phyloP scores from a whole-genome alignment of 805 yeast genomes.

The Pichia ethanolica region DNA sequence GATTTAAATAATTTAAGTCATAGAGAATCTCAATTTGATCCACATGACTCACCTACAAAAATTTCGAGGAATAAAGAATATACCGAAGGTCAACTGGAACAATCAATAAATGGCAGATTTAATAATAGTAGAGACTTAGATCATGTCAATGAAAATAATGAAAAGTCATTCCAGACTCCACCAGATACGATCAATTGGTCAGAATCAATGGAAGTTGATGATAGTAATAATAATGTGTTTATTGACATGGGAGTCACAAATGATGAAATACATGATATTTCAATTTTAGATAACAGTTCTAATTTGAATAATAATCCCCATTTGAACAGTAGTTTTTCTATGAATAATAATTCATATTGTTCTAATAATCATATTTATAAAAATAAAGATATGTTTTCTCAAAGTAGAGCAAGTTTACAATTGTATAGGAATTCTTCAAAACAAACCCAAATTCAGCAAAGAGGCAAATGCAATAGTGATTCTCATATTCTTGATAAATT shows the following conservation, averaged over 20 bases:
- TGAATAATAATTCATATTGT: background rate
- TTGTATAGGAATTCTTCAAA: background rate
- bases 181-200: conserved; percentile 33
- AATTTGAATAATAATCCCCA: background rate
- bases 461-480: conserved; percentile 3
- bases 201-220: conserved; percentile 17
- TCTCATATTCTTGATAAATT: background rate
- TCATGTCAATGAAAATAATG: background rate
- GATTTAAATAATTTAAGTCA: conserved; percentile 6
- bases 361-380: background rate
- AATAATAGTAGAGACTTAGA: background rate
- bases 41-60: conserved; percentile 20
- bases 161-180: conserved; percentile 26
- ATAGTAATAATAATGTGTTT: conserved; percentile 6
- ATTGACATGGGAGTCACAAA: conserved; percentile 8
- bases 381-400: background rate
- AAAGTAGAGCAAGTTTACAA: conserved; percentile 4
- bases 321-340: no score
- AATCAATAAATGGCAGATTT: background rate
- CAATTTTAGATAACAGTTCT: background rate
- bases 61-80: background rate
- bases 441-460: background rate
- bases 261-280: background rate
- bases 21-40: conserved; percentile 10
- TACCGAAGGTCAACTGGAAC: background rate